phyloP scores from a whole-genome alignment of 2,329 filamentous ascomycete species.

The Dactylella cylindrospora region DNA sequence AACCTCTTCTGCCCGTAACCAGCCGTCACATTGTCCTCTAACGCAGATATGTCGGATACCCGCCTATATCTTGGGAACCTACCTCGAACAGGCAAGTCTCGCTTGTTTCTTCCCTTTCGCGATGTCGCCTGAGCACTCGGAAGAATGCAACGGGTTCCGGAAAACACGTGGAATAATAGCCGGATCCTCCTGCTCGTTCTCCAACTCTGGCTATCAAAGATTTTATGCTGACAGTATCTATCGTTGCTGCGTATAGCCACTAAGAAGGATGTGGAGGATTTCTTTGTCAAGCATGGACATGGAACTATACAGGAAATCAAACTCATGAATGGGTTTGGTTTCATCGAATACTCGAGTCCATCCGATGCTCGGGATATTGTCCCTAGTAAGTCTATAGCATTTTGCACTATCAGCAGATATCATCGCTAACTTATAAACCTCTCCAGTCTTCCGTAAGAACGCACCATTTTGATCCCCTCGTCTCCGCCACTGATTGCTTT shows the following conservation, averaged over 20 bases:
- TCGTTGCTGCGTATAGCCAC: slow-evolving; percentile 65
- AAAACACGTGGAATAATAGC: slow-evolving; percentile 15
- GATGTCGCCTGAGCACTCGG: slow-evolving; percentile 26
- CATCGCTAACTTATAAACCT: slow-evolving; percentile 46
- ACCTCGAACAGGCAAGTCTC: slow-evolving; percentile 64
- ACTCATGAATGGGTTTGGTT: slow-evolving; percentile 99
- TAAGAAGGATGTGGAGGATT: slow-evolving; percentile 92
- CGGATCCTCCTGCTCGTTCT: not conserved
- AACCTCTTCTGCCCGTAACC: too few relatives aligned
- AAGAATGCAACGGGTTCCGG: slow-evolving; percentile 6
- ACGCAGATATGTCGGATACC: slow-evolving; percentile 65
- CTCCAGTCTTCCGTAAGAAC: slow-evolving; percentile 64
- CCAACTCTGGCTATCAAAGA: too few relatives aligned
- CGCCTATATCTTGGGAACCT: slow-evolving; percentile 97
- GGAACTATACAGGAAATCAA: slow-evolving; percentile 99
- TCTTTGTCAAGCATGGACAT: slow-evolving; percentile 93
- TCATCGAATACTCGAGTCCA: slow-evolving; percentile 98
- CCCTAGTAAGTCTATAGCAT: slow-evolving; percentile 68
- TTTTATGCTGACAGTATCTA: not conserved
- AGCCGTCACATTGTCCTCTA: slow-evolving; percentile 16
- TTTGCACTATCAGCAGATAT: slow-evolving; percentile 2
- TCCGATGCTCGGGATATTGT: slow-evolving; percentile 98
- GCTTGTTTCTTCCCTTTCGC: slow-evolving; percentile 62
- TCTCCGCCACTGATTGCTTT: slow-evolving; percentile 43
- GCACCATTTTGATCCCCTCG: slow-evolving; percentile 51